Base-by-base conservation (phyloP, 2,329 filamentous ascomycete species). In the Fusarium metavorans region DNA sequence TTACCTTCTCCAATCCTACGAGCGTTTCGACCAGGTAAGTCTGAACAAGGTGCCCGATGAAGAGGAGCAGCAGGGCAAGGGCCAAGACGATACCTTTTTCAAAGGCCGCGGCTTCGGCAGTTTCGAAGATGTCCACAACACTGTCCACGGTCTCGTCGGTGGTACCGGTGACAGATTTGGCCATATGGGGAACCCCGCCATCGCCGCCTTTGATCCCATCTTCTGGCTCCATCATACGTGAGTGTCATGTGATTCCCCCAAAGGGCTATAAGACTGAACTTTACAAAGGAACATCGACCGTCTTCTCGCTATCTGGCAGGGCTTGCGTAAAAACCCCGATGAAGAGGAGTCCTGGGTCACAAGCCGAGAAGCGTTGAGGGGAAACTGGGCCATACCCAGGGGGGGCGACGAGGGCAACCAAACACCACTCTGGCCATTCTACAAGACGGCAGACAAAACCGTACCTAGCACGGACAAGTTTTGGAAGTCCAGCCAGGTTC, bases 121-220 rank as follows among this genome's bases (percentile, higher is more conserved):
- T 66, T 25, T 68, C 7, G 68, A 71, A 35, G 68, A 68, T 58
- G 50, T 68, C 1, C 68, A 71, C 56, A 71, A 71, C 39, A 32
- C 60, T 4, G 10, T 71, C 4, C 68, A 71, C 13, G 16, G 14
- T n/a, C 32, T 52, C 14, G 18, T 41, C 23, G 60, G 65, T 7
- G 43, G 43, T 5, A 35, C 13, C 1, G 52, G 52, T 5, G n/a
- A 5, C 32, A 45, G 45, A 23, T 1, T 9, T 6, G 43, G 34
- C 18, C 52, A 57, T 14, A 57, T 57, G 52, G 11, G 11, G 10
- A 10, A 13, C 0, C 6, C 34, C 32, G 4, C 52, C 20, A 6
- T 10, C 32, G 25, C 52, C 23, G 20, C 52, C 9, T 57, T 57
- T 35, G 52, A 57, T 7, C 52, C 52, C 32, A 57, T 57, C n/a